Conservation (phyloP, 2,329 filamentous ascomycete species). For the Colletotrichum graminicola region DNA sequence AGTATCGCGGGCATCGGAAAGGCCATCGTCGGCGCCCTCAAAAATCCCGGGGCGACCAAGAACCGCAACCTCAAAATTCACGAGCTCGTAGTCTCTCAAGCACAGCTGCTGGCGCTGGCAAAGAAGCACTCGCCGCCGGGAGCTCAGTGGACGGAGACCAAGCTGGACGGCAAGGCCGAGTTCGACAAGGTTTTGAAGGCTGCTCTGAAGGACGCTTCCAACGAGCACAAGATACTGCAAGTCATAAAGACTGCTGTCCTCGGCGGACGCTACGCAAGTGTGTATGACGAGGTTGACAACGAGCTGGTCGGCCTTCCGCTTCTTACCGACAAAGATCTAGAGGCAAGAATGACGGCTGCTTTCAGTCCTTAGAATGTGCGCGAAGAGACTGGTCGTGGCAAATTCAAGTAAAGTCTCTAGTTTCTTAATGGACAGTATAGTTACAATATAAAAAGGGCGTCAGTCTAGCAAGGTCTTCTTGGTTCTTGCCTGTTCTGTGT, state of each 20-base stretch:
- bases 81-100: constrained; percentile 63
- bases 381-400: too few species aligned
- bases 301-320: constrained; percentile 21
- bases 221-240: background rate
- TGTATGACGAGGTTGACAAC: constrained; percentile 22
- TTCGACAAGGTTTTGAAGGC: background rate
- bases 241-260: constrained; percentile 9
- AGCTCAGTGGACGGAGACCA: constrained; percentile 28
- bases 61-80: constrained; percentile 67
- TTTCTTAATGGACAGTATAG: background rate
- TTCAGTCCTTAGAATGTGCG: constrained; percentile 6
- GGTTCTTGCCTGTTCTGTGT: background rate
- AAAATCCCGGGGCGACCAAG: constrained; percentile 58
- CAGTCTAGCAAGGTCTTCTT: background rate
- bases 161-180: constrained; percentile 13
- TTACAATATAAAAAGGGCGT: background rate
- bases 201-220: background rate
- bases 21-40: constrained; percentile 61
- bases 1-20: constrained; percentile 60
- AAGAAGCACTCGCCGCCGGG: constrained; percentile 43
- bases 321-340: constrained; percentile 25
- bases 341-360: constrained; percentile 21
- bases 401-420: background rate
- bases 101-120: constrained; percentile 57
- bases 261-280: constrained; percentile 6